phyloP scores from a whole-genome alignment of 2,329 filamentous ascomycete genomes.

The Aspergillus ustus region DNA sequence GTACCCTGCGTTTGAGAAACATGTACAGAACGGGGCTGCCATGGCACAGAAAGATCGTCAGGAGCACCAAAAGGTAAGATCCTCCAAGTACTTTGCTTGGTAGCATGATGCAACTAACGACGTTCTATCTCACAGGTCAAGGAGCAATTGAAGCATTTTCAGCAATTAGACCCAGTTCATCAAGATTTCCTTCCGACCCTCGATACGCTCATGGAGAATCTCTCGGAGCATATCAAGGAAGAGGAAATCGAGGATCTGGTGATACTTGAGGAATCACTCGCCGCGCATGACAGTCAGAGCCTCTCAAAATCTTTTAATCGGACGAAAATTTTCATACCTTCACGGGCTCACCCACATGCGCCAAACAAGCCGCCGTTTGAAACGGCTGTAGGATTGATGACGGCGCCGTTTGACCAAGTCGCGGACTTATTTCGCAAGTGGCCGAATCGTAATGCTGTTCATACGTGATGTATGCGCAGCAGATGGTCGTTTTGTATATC shows the following conservation, averaged over 20 bases:
- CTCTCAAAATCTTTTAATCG: slow-evolving; percentile 51
- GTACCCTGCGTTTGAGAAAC: slow-evolving; percentile 58
- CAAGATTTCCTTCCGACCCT: slow-evolving; percentile 48
- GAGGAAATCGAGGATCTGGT: slow-evolving; percentile 56
- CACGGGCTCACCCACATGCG: slow-evolving; percentile 55
- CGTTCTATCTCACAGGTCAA: slow-evolving; percentile 51
- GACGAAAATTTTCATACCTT: slow-evolving; percentile 58
- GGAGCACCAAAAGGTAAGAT: slow-evolving; percentile 44
- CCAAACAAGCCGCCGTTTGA: slow-evolving; percentile 60
- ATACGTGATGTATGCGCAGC: background rate
- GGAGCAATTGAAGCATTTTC: slow-evolving; percentile 53
- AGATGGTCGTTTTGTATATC: background rate
- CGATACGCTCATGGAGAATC: slow-evolving; percentile 45
- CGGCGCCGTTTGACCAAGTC: slow-evolving; percentile 61
- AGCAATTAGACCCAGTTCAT: slow-evolving; percentile 47
- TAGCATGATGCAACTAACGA: background rate
- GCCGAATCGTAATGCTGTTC: slow-evolving; percentile 1
- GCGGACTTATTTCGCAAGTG: slow-evolving; percentile 25
- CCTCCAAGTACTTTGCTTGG: too few species aligned
- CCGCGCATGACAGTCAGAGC: slow-evolving; percentile 34
- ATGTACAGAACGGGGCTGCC: slow-evolving; percentile 46
- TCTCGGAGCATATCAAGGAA: slow-evolving; percentile 53
- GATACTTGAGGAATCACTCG: slow-evolving; percentile 49
- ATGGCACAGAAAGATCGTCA: slow-evolving; percentile 53
- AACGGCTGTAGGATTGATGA: slow-evolving; percentile 57